Conservation (phyloP, 2,329 filamentous ascomycete species). For the Chaetomiaceae sp. region DNA sequence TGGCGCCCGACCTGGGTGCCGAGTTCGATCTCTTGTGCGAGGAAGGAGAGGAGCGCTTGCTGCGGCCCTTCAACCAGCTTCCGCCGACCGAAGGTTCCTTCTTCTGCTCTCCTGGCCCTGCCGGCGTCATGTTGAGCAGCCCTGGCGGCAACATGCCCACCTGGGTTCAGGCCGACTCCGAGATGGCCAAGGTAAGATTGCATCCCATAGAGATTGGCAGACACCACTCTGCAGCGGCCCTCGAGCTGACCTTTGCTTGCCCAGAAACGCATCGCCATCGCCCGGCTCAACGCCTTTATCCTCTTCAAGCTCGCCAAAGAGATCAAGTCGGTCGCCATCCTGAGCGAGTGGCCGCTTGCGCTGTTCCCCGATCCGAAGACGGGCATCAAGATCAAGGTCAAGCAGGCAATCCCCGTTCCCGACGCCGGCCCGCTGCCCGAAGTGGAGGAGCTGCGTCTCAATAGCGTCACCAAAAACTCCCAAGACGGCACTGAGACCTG, state of each 20-base stretch:
- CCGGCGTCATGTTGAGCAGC: not conserved
- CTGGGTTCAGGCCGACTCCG: not conserved
- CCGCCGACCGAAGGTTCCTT: not conserved
- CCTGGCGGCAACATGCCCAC: not conserved
- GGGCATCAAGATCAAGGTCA: not conserved
- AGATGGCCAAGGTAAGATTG: not conserved
- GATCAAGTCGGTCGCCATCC: not conserved
- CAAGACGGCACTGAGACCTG: not conserved
- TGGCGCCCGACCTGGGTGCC: not conserved
- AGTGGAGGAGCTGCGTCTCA: not conserved
- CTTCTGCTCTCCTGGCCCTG: not conserved
- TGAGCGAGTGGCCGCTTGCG: constrained; percentile 6
- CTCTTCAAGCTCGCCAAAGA: constrained; percentile 6
- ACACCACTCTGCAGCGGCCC: no score
- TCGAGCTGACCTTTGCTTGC: not conserved
- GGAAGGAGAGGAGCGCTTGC: not conserved
- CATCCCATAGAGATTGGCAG: not conserved
- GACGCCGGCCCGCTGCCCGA: not conserved
- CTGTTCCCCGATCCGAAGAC: not conserved
- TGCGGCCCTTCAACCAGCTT: not conserved
- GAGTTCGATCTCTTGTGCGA: not conserved
- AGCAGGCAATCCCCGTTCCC: not conserved
- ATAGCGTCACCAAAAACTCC: not conserved
- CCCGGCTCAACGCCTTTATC: constrained; percentile 1
- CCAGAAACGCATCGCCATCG: not conserved